Conservation (phyloP, 208 protist species). For the Trypanosomatidae sp. region DNA sequence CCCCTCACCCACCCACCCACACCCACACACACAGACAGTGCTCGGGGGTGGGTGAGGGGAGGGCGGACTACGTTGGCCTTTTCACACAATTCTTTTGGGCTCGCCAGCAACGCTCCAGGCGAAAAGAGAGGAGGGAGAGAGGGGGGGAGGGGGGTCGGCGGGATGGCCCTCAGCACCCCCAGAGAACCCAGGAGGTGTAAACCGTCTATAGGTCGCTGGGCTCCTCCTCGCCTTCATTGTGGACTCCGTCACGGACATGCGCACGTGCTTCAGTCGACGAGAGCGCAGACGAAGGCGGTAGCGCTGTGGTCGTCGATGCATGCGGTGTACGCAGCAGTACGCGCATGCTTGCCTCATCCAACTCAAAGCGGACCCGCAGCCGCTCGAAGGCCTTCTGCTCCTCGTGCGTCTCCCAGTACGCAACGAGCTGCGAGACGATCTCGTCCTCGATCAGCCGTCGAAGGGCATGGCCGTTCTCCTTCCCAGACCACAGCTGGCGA, state of each 20-base stretch:
- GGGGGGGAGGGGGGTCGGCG: not conserved
- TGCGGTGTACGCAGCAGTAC: constrained; percentile 16
- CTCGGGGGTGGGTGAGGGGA: not conserved
- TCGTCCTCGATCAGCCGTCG: constrained; percentile 58
- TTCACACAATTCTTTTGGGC: too few species aligned
- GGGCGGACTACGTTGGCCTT: too few species aligned
- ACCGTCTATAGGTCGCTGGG: not conserved
- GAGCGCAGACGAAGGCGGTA: not conserved
- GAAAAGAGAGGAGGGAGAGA: not conserved
- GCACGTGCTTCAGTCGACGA: constrained; percentile 2
- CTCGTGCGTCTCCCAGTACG: constrained; percentile 37
- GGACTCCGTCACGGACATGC: not conserved
- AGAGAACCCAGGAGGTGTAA: not conserved
- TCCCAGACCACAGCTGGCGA: constrained; percentile 43
- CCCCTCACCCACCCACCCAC: too few species aligned
- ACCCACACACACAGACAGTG: not conserved
- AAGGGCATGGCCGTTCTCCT: constrained; percentile 73
- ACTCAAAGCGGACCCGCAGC: constrained; percentile 19
- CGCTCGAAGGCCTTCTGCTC: constrained; percentile 3
- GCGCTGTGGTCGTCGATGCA: not conserved
- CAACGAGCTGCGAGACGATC: constrained; percentile 51
- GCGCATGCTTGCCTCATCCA: constrained; percentile 19
- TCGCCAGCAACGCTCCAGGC: not conserved
- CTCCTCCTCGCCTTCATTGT: not conserved
- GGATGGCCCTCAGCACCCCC: not conserved